Conservation (phyloP, 495 filamentous ascomycete genomes). For the Hypoxylon crocopeplum region DNA sequence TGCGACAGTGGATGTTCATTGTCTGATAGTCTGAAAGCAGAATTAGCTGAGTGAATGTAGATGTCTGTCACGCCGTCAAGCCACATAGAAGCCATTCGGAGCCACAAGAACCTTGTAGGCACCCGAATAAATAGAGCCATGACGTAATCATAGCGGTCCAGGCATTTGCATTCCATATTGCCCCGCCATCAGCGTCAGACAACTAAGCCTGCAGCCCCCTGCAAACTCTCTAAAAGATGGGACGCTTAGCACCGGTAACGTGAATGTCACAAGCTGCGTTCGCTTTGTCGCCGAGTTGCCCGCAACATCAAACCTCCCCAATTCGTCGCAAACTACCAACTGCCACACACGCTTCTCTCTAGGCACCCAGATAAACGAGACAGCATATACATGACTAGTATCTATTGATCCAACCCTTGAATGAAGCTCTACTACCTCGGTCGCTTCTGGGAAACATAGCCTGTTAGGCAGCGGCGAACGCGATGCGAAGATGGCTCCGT, state of each 20-base stretch:
- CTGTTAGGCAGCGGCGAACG: not conserved
- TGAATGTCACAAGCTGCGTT: slow-evolving; percentile 13
- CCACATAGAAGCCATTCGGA: no score
- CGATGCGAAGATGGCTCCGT: slow-evolving; percentile 26
- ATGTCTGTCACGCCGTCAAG: no score
- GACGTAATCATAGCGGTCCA: no score
- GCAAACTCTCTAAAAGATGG: not conserved
- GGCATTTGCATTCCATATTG: not conserved
- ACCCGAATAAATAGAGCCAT: no score
- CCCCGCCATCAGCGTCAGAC: slow-evolving; percentile 13
- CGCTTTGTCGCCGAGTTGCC: not conserved
- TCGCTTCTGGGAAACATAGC: slow-evolving; percentile 2
- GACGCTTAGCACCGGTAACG: not conserved
- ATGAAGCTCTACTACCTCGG: slow-evolving; percentile 7
- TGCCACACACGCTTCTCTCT: slow-evolving; percentile 21
- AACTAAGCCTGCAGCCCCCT: slow-evolving; percentile 1
- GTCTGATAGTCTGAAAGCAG: no score
- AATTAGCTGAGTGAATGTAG: no score
- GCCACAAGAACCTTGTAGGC: no score
- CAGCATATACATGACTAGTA: not conserved
- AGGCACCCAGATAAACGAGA: slow-evolving; percentile 18
- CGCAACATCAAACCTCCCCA: not conserved
- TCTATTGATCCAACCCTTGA: slow-evolving; percentile 1
- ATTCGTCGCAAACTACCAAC: slow-evolving; percentile 1
- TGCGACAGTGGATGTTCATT: no score